A percentile compares a stretch with the other conserved stretches of the same genome.
phyloP scores from a whole-genome alignment of 1,284 basidiomycete genomes.

The Sporisorium sorghi region DNA sequence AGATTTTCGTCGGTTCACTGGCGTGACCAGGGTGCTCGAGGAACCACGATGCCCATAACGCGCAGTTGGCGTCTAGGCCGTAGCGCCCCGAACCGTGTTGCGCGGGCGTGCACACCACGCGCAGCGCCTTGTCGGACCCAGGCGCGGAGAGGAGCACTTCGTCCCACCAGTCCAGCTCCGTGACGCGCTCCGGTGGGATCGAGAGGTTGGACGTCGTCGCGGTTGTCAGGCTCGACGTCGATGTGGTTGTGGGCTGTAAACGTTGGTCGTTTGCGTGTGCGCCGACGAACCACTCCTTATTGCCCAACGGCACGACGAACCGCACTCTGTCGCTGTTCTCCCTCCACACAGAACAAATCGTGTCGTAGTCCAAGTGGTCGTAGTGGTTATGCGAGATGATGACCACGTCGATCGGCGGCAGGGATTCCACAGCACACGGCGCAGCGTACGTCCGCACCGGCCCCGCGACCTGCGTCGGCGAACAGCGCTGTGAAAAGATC shows the following conservation, averaged over 20 bases:
- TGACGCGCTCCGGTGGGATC: conserved; percentile 53
- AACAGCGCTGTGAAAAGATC: conserved; percentile 66
- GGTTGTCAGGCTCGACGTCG: conserved; percentile 5
- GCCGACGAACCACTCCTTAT: conserved; percentile 60
- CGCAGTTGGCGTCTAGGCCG: conserved; percentile 52
- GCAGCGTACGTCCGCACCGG: conserved; percentile 57
- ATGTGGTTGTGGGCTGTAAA: conserved; percentile 3
- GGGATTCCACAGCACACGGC: conserved; percentile 52
- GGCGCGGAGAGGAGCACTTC: conserved; percentile 31
- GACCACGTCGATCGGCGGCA: conserved; percentile 64
- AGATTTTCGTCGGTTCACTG: conserved; percentile 25
- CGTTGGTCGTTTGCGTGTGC: neutral
- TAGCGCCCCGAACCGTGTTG: conserved; percentile 66
- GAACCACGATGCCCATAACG: conserved; percentile 64
- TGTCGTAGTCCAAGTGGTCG: conserved; percentile 64
- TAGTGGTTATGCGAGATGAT: conserved; percentile 68
- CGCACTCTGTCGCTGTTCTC: conserved; percentile 42
- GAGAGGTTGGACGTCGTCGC: conserved; percentile 32
- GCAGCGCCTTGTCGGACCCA: conserved; percentile 7
- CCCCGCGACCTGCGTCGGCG: conserved; percentile 60
- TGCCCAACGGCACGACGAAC: conserved; percentile 65
- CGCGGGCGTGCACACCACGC: conserved; percentile 62
- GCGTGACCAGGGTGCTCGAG: conserved; percentile 35
- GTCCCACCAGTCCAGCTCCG: conserved; percentile 68
- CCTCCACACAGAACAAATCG: conserved; percentile 58